A percentile compares a stretch with the other conserved stretches of the same genome.
Evolutionary conservation across 345 rosid genomes (phyloP).

Genomic region (Carallia pectinifolia): DNA sequence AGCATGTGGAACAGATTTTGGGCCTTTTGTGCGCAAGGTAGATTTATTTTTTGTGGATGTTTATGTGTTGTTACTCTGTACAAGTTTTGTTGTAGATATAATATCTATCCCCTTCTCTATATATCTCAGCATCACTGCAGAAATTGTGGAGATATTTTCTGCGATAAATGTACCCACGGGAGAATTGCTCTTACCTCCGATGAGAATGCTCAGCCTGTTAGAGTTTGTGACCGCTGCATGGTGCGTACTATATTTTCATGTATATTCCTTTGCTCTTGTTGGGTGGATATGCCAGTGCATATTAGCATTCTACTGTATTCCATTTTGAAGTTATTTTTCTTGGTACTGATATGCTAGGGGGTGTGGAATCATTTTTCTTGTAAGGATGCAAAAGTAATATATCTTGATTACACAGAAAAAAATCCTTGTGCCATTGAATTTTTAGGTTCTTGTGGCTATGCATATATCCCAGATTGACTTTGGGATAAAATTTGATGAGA

Average conservation of each 20-base stretch:
- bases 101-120: neutral
- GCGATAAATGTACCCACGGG: slow-evolving; percentile 96
- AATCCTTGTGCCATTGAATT: no score
- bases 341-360: no score
- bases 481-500: neutral
- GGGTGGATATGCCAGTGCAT: no score
- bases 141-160: slow-evolving; percentile 97
- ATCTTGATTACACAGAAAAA: no score
- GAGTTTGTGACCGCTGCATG: slow-evolving; percentile 97
- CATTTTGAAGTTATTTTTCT: neutral
- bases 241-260: slow-evolving; percentile 36
- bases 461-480: no score
- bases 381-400: no score
- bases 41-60: neutral
- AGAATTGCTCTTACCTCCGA: slow-evolving; percentile 95
- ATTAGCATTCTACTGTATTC: neutral
- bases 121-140: slow-evolving; percentile 91
- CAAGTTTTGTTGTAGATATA: neutral
- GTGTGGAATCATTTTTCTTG: no score
- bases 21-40: slow-evolving; percentile 87
- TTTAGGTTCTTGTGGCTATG: no score
- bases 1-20: slow-evolving; percentile 81
- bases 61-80: neutral
- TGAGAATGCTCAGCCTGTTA: slow-evolving; percentile 86
- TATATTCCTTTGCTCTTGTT: neutral